These are phyloP conservation scores for Apophysomyces elegans DNA, from an alignment of 371 early-diverging fungal species.

Conservation along the genomic window DNA sequence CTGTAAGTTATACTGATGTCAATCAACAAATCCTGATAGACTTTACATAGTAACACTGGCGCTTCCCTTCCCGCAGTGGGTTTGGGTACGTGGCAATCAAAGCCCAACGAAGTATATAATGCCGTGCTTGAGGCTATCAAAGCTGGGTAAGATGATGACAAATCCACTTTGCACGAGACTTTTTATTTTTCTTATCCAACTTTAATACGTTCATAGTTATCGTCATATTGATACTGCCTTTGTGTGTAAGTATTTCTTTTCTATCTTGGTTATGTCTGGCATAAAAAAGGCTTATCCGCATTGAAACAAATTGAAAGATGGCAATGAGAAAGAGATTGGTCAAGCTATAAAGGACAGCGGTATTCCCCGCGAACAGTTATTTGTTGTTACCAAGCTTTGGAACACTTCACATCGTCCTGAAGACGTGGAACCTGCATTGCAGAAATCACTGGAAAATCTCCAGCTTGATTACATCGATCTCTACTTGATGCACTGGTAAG, in stretches of 20 bases:
- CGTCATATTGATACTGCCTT: constrained; percentile 63
- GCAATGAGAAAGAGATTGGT: constrained; percentile 80
- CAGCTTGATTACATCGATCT: constrained; percentile 74
- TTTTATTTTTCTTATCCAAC: background rate
- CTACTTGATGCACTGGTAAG: constrained; percentile 65
- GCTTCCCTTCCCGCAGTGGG: constrained; percentile 35
- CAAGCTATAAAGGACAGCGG: constrained; percentile 62
- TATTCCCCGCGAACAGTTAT: constrained; percentile 73
- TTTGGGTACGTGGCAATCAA: constrained; percentile 54
- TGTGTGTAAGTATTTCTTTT: constrained; percentile 29
- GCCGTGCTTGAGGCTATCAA: constrained; percentile 43
- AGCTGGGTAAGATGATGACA: constrained; percentile 29
- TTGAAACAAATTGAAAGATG: constrained; percentile 31
- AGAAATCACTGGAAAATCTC: constrained; percentile 56
- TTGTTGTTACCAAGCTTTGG: constrained; percentile 79
- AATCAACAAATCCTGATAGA: background rate
- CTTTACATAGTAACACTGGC: constrained; percentile 33
- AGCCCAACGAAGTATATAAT: constrained; percentile 41
- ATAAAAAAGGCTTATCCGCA: background rate
- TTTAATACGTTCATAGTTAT: constrained; percentile 24
- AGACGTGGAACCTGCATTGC: constrained; percentile 49
- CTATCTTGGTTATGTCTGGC: background rate
- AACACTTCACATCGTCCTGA: constrained; percentile 59
- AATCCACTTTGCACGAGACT: background rate
- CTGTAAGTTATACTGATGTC: constrained; percentile 13